Conservation (phyloP, 768 basidiomycete species). For the Psilocybe tampanensis region DNA sequence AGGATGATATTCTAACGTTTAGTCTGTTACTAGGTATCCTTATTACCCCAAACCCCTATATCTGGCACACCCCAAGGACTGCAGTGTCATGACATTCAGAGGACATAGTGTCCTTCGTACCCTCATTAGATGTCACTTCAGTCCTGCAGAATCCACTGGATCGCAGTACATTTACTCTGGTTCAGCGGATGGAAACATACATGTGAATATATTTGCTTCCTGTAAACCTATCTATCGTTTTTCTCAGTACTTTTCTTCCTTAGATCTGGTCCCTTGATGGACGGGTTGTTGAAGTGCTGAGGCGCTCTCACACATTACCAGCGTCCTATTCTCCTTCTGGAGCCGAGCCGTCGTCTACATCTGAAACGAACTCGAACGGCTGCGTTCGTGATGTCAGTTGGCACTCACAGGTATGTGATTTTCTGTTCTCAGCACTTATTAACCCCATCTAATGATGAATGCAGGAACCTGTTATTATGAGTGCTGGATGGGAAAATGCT, state of each 20-base stretch:
- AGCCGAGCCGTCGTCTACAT: conserved; percentile 41
- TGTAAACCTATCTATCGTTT: background rate
- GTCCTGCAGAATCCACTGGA: conserved; percentile 90
- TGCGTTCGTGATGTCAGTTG: conserved; percentile 96
- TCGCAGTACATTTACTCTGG: conserved; percentile 95
- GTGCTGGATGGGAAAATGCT: conserved; percentile 81
- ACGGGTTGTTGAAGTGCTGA: conserved; percentile 77
- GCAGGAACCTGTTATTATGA: conserved; percentile 89
- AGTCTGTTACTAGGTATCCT: conserved; percentile 51
- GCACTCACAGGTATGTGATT: conserved; percentile 70
- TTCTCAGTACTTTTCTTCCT: conserved; percentile 2
- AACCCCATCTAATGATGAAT: background rate
- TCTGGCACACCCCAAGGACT: conserved; percentile 80
- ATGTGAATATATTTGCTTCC: conserved; percentile 44
- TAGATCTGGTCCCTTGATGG: conserved; percentile 98
- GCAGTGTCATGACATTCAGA: conserved; percentile 94
- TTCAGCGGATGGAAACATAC: conserved; percentile 81
- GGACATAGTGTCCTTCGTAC: conserved; percentile 91
- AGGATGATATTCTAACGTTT: background rate
- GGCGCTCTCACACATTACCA: conserved; percentile 73
- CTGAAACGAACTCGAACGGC: conserved; percentile 32
- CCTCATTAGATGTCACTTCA: conserved; percentile 95
- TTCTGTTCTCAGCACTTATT: background rate
- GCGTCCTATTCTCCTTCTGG: conserved; percentile 76
- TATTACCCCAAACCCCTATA: conserved; percentile 65